Evolutionary conservation across 2,329 filamentous ascomycete species (phyloP).

Genomic region (Sclerotinia sclerotiorum): DNA sequence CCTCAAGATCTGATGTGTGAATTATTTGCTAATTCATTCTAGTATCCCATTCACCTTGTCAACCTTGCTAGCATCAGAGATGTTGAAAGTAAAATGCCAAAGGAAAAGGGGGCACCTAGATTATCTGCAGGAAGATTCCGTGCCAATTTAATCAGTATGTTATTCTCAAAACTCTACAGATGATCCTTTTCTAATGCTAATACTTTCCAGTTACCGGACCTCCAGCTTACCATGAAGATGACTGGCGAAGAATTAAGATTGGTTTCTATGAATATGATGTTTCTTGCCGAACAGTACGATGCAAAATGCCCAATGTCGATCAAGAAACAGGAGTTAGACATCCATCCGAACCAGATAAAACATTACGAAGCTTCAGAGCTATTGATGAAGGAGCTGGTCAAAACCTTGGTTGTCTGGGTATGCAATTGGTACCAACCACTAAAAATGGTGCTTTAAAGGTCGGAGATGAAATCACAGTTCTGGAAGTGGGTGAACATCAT

Average conservation of each 20-base stretch:
- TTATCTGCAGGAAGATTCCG: constrained; percentile 66
- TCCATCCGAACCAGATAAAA: constrained; percentile 55
- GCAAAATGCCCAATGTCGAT: constrained; percentile 71
- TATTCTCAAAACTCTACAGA: neutral
- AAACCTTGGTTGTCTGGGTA: constrained; percentile 58
- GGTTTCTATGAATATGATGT: constrained; percentile 56
- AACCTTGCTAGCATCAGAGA: constrained; percentile 64
- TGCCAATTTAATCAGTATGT: constrained; percentile 62
- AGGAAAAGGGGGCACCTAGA: constrained; percentile 44
- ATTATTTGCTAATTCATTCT: constrained; percentile 27
- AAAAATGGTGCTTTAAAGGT: constrained; percentile 41
- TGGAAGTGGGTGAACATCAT: constrained; percentile 25
- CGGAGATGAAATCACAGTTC: constrained; percentile 26
- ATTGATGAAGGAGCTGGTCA: constrained; percentile 59
- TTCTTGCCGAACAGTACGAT: constrained; percentile 66
- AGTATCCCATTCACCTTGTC: constrained; percentile 70
- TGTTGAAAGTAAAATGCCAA: constrained; percentile 57
- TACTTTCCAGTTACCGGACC: constrained; percentile 52
- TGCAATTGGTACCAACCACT: constrained; percentile 61
- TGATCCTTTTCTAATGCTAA: neutral
- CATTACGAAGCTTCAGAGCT: constrained; percentile 57
- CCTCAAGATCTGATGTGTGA: neutral
- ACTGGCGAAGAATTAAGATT: constrained; percentile 61
- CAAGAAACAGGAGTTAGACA: constrained; percentile 44
- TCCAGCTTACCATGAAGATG: constrained; percentile 66